Base-by-base conservation (phyloP, 2,329 filamentous ascomycete species). In the Arthrobotrys iridis region DNA sequence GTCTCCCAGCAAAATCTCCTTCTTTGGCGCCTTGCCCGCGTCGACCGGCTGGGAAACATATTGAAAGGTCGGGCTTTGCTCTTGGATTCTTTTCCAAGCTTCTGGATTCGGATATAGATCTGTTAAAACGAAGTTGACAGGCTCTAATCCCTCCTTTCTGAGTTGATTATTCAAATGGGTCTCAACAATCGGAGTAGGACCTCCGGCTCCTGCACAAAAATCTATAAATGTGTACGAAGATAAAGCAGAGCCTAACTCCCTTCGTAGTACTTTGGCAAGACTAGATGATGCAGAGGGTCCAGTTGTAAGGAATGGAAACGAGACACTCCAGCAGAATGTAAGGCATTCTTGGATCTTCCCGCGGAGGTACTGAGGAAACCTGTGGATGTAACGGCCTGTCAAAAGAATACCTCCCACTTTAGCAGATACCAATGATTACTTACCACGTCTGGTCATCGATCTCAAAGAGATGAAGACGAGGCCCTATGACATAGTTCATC, bases 161-260 rank as follows among this genome's bases (percentile, higher is more conserved):
- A 67, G 35, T 40, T 55, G 72, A 4, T 79, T 76, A 81, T 91
- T 91, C 76, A 91, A 80, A 43, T 85, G 82, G 8, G 82, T 83
- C 81, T 90, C 89, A 58, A 91, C 88, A 40, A 83, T 83, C 0
- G 89, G 89, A 1, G 88, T 91, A 0, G 90, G 90, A 0, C 91
- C 91, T 41, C 91, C 91, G 11, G 86, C 89, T 59, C 91, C 91
- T 1, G 90, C 89, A 81, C 90, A 92, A 81, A 93, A 91, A 82
- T 93, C 91, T 76, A 93, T 86, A 78, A 91, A 88, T 15, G 86
- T 88, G 81, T 90, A 88, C 1, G 83, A 81, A 15, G 84, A 82
- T 0, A 87, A 82, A 24, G 83, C 79, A 3, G 79, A 73, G 35
- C 84, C 84, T 11, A 90, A 84, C 43, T 86, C 82, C 20, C 81